These are phyloP conservation scores for Amphichorda felina DNA, from an alignment of 2,329 filamentous ascomycete species.

Conservation along the genomic window DNA sequence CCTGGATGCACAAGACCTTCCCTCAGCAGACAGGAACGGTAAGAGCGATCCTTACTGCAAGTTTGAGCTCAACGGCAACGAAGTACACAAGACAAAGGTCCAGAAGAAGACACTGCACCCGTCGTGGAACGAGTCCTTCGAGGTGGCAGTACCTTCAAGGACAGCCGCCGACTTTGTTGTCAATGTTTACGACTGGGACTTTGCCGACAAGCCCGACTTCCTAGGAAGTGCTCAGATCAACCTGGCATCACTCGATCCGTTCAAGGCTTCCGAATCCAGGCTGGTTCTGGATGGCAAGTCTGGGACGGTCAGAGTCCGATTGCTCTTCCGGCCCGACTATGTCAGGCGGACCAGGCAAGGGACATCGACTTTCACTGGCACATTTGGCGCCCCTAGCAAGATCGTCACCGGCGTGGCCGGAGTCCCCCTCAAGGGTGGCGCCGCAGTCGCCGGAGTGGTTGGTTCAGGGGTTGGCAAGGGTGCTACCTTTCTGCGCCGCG, in stretches of 20 bases:
- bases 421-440: constrained; percentile 87
- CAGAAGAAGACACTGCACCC: constrained; percentile 96
- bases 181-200: constrained; percentile 91
- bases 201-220: constrained; percentile 87
- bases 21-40: constrained; percentile 87
- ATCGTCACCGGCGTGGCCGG: constrained; percentile 74
- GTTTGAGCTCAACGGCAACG: constrained; percentile 79
- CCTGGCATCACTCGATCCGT: constrained; percentile 72
- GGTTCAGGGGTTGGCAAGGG: constrained; percentile 78
- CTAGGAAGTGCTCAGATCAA: constrained; percentile 70
- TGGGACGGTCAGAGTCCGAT: constrained; percentile 66
- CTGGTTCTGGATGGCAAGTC: constrained; percentile 81
- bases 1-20: constrained; percentile 75
- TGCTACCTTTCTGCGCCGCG: constrained; percentile 80
- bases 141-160: constrained; percentile 68
- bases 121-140: constrained; percentile 93
- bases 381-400: constrained; percentile 76
- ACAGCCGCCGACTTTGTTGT: constrained; percentile 75
- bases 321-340: constrained; percentile 90
- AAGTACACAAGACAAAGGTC: constrained; percentile 88
- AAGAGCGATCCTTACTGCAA: constrained; percentile 97
- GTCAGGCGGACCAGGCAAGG: constrained; percentile 79
- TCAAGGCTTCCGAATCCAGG: constrained; percentile 63
- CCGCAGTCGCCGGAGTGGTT: constrained; percentile 58
- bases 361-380: constrained; percentile 84